These are phyloP conservation scores for Candida silvatica DNA, from an alignment of 805 yeast genomes.

Conservation along the genomic window DNA sequence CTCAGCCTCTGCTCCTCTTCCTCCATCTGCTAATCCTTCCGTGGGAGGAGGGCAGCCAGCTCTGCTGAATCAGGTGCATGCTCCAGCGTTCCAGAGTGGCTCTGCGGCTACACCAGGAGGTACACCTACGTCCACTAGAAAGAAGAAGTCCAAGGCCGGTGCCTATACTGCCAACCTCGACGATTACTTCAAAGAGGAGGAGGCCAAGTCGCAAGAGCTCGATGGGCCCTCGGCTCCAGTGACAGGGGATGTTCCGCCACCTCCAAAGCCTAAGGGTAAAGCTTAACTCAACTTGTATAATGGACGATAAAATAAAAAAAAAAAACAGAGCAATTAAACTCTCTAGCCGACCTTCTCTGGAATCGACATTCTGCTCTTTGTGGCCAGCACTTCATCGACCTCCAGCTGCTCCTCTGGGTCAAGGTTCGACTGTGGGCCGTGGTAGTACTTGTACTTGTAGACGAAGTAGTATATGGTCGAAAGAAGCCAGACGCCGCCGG, in stretches of 20 bases:
- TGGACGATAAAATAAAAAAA: too few relatives aligned
- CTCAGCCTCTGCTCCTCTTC: neutral
- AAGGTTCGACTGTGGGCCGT: slow-evolving; percentile 20
- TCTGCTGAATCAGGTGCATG: slow-evolving; percentile 15
- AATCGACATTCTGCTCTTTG: too few relatives aligned
- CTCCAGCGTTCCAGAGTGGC: slow-evolving; percentile 15
- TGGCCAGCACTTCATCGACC: too few relatives aligned
- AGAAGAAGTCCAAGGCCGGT: slow-evolving; percentile 9
- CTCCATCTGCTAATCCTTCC: slow-evolving; percentile 8
- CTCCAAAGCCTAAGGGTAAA: too few relatives aligned
- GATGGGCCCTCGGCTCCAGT: slow-evolving; percentile 19
- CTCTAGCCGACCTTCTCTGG: too few relatives aligned
- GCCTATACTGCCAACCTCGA: slow-evolving; percentile 21
- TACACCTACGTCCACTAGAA: slow-evolving; percentile 9
- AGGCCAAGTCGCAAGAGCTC: slow-evolving; percentile 29
- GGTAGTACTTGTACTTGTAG: slow-evolving; percentile 17
- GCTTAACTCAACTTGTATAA: too few relatives aligned
- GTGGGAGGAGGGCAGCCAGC: too few relatives aligned
- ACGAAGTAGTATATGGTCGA: slow-evolving; percentile 14
- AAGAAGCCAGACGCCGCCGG: slow-evolving; percentile 23
- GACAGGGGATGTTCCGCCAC: slow-evolving; percentile 2
- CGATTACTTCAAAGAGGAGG: slow-evolving; percentile 33
- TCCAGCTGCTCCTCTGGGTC: slow-evolving; percentile 10
- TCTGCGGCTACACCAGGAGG: slow-evolving; percentile 2
- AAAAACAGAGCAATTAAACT: too few relatives aligned